Base-by-base conservation (phyloP, 225 moss, liverwort and hornwort species). In the Lunularia cruciata region DNA sequence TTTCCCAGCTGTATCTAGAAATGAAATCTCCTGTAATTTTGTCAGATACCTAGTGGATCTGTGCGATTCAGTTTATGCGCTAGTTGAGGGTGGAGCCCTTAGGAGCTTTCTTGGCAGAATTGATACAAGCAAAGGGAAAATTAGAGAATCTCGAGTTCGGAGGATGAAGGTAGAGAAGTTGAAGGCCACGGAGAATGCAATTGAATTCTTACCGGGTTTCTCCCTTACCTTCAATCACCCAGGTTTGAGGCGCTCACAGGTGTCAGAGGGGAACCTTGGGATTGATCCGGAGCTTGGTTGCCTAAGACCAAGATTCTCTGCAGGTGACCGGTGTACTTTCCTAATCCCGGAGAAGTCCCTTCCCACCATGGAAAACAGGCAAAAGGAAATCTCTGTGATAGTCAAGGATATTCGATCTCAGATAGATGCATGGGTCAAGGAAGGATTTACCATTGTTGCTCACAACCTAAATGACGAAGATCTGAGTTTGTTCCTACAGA, bases 21-120 rank as follows among this genome's bases (percentile, higher is more conserved):
- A 85, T 7, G 85, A 87, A 36, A 78, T 85, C 30, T 87, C 83
- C 0, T 83, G 87, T 68, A 90, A 83, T 38, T 90, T 90, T 47
- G 79, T 90, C 16, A 43, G 87, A 28, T 87, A 87, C 31, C 34
- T 87, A 30, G 79, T 82, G 2, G 89, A 90, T 12, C 63, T 90
- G 0, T 87, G 85, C 68, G 76, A 80, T 34, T 65, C 69, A 16
- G 83, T 87, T 2, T 80, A 68, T 23, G 51, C 84, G 4, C 87
- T 87, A 64, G 8, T 90, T 30, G 80, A 90, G 51, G 57, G 67
- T n/a, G n/a, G n/a, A n/a, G 2, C 15, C 38, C 15, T 37, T 12
- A 39, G 38, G 23, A 62, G 34, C 10, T 27, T 38, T 62, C n/a
- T 20, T 13, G 1, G 62, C 38, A 23, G 39, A 1, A n/a, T 20